Conservation (phyloP, 768 basidiomycete species). For the Myochromella boudieri region DNA sequence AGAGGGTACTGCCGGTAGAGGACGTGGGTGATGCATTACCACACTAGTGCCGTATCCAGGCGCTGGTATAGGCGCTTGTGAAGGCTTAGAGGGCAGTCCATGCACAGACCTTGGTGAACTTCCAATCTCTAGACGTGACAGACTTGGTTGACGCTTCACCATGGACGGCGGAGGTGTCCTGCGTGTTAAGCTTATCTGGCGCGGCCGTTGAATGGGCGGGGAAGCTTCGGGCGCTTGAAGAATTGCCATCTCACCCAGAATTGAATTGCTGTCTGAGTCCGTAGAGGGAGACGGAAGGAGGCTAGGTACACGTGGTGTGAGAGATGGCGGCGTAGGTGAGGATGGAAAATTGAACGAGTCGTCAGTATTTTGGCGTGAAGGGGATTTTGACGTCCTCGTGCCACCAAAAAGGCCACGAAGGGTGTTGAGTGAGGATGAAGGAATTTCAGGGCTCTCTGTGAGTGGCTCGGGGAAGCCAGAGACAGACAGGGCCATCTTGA, state of each 20-base stretch:
- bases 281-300: constrained; percentile 5
- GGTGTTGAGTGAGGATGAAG: constrained; percentile 8
- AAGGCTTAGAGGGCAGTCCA: constrained; percentile 15
- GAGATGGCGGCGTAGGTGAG: constrained; percentile 4
- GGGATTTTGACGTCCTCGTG: constrained; percentile 17
- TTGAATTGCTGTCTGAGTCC: constrained; percentile 19
- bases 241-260: constrained; percentile 16
- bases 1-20: constrained; percentile 23
- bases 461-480: constrained; percentile 35
- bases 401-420: constrained; percentile 27
- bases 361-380: constrained; percentile 15
- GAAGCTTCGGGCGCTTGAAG: constrained; percentile 19
- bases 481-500: constrained; percentile 32
- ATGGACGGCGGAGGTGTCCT: constrained; percentile 25
- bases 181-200: constrained; percentile 22
- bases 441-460: not conserved
- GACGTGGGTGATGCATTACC: constrained; percentile 19
- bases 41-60: not conserved
- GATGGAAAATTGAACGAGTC: constrained; percentile 12
- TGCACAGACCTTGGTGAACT: constrained; percentile 15
- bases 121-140: constrained; percentile 28
- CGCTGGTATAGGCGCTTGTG: constrained; percentile 16
- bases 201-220: constrained; percentile 9
- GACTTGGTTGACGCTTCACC: constrained; percentile 22
- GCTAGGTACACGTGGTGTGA: constrained; percentile 11